Evolutionary conservation across 1,284 basidiomycete genomes (phyloP).

Genomic region (Taiwanofungus camphoratus): DNA sequence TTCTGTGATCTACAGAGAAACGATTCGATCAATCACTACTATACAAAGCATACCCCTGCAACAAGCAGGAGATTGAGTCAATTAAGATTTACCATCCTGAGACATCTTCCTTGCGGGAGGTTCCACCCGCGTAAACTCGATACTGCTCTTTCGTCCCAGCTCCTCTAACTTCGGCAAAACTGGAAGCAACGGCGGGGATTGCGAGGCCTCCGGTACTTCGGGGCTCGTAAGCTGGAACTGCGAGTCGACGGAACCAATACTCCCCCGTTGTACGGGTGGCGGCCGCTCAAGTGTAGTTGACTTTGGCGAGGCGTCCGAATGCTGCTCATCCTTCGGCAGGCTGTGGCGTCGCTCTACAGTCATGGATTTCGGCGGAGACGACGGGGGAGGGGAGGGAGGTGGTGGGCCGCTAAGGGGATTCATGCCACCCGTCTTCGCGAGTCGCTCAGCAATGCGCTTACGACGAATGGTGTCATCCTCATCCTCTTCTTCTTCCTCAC

Average conservation of each 20-base stretch:
- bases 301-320: neutral
- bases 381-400: constrained; percentile 17
- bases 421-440: constrained; percentile 61
- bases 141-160: constrained; percentile 24
- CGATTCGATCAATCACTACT: constrained; percentile 26
- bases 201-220: neutral
- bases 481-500: constrained; percentile 33
- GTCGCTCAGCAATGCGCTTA: constrained; percentile 52
- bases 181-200: constrained; percentile 10
- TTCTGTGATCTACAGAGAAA: constrained; percentile 17
- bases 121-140: constrained; percentile 18
- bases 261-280: constrained; percentile 12
- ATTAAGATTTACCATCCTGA: constrained; percentile 54
- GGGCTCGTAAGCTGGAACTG: constrained; percentile 8
- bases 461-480: constrained; percentile 50
- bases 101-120: constrained; percentile 14
- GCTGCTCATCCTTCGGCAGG: constrained; percentile 9
- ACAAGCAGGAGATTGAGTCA: constrained; percentile 15
- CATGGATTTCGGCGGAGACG: constrained; percentile 1
- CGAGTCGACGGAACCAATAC: constrained; percentile 15
- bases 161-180: constrained; percentile 15
- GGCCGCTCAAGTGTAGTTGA: neutral
- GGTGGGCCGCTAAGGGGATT: constrained; percentile 49
- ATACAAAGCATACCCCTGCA: constrained; percentile 16
- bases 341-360: constrained; percentile 10